phyloP scores from a whole-genome alignment of 805 yeast genomes.

The Saccharomycopsis olivae region DNA sequence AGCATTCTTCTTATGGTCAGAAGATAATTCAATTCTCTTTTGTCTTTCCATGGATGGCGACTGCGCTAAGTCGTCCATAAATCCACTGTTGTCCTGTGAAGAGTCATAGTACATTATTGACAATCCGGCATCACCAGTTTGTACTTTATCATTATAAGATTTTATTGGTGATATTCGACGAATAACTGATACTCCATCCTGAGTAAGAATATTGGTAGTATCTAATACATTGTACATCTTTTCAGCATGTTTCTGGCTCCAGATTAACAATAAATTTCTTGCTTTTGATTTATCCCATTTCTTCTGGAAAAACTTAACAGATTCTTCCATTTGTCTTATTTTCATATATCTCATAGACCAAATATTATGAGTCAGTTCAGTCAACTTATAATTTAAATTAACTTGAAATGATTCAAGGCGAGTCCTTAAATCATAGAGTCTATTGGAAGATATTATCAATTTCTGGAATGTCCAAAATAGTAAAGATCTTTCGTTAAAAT shows the following conservation, averaged over 20 bases:
- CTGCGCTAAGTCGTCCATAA: neutral
- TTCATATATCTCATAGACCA: constrained; percentile 14
- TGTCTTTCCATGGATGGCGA: constrained; percentile 12
- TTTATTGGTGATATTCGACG: constrained; percentile 13
- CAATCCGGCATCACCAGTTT: neutral
- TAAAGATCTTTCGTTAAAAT: neutral
- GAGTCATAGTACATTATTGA: no score
- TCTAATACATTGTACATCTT: neutral
- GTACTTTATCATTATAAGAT: constrained; percentile 4
- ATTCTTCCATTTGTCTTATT: constrained; percentile 10
- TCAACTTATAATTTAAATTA: constrained; percentile 3
- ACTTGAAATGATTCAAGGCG: constrained; percentile 1
- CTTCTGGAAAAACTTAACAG: constrained; percentile 1
- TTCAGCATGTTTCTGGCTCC: constrained; percentile 10
- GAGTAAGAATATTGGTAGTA: neutral
- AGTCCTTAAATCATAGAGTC: constrained; percentile 7
- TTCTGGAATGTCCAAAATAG: constrained; percentile 1
- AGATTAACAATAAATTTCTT: constrained; percentile 9
- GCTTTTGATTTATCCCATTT: constrained; percentile 13
- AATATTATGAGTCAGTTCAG: neutral
- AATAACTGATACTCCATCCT: neutral
- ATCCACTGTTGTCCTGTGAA: neutral
- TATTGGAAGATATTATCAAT: constrained; percentile 9
- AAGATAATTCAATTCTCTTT: neutral
- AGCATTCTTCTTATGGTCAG: neutral